Conservation (phyloP, 1,284 basidiomycete species). For the Polyporus tsugae region DNA sequence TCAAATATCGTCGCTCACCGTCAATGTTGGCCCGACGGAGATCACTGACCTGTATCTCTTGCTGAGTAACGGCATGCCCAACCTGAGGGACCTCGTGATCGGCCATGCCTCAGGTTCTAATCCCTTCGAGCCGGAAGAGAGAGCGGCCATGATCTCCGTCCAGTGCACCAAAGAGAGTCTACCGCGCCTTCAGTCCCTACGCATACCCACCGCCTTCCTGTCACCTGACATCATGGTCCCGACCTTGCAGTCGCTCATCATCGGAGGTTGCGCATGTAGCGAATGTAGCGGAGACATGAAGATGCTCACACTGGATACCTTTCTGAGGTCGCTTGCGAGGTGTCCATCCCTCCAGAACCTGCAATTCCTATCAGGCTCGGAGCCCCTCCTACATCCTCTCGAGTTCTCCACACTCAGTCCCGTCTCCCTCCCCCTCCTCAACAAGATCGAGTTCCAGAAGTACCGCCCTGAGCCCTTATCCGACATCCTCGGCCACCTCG, state of each 20-base stretch:
- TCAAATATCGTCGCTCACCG: conserved; percentile 12
- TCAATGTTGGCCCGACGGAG: conserved; percentile 2
- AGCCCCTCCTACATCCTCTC: conserved; percentile 6
- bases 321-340: conserved; percentile 10
- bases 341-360: conserved; percentile 4
- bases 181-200: conserved; percentile 7
- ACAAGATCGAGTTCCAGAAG: conserved; percentile 4
- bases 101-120: background rate
- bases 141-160: background rate
- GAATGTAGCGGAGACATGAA: background rate
- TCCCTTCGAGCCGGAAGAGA: background rate
- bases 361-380: background rate
- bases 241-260: conserved; percentile 2
- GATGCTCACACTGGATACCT: conserved; percentile 7
- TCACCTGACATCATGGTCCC: background rate
- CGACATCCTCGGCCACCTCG: conserved; percentile 13
- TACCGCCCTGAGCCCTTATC: background rate
- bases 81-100: conserved; percentile 6
- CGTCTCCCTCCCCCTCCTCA: conserved; percentile 7
- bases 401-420: background rate
- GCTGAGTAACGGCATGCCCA: conserved; percentile 14
- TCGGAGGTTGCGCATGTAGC: conserved; percentile 6
- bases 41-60: conserved; percentile 13
- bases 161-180: background rate
- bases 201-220: conserved; percentile 11